Evolutionary conservation across 2,329 filamentous ascomycete genomes (phyloP), one percentile per base, ranked within the genome.

Genomic region (Trichoderma breve): DNA sequence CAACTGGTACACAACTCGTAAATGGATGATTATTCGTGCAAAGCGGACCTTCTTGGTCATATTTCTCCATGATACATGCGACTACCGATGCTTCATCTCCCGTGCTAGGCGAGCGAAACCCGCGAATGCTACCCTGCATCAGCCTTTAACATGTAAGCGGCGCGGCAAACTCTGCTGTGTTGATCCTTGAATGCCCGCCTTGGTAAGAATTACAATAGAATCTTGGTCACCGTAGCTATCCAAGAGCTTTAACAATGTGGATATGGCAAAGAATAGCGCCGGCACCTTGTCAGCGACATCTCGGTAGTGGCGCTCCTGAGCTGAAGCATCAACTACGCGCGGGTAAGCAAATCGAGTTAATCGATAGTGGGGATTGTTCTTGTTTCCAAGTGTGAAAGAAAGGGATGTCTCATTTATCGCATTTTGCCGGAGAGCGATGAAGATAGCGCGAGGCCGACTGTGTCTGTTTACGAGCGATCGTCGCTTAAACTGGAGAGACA

Each of bases 291-390:
- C 28, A 34, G 28, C n/a, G 28, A 30, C n/a, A 15, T 30, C 11
- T 34, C 6, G 26, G 28, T 51, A 24, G 28, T 36, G 30, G 11
- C 43, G 11, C 43, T 21, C 9, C n/a, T 51, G 1, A 51, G 9
- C 43, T 21, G n/a, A 2, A 26, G 14, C 21, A 9, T 18, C n/a
- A n/a, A n/a, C n/a, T n/a, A n/a, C n/a, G n/a, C n/a, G n/a, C n/a
- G n/a, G n/a, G n/a, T n/a, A n/a, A n/a, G n/a, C n/a, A n/a, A 58
- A n/a, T 32, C 14, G 15, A 30, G 60, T 63, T 47, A 63, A 63
- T 14, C 6, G 2, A 8, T 4, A 24, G 28, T 58, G 15, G 7
- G 28, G 8, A 58, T 58, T n/a, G 9, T 43, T 3, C 9, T 11
- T 28, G 7, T 12, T 57, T 15, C 14, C 7, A 7, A 57, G 53